Base-by-base conservation (phyloP, 2,329 filamentous ascomycete genomes). In the Alternaria sp. region DNA sequence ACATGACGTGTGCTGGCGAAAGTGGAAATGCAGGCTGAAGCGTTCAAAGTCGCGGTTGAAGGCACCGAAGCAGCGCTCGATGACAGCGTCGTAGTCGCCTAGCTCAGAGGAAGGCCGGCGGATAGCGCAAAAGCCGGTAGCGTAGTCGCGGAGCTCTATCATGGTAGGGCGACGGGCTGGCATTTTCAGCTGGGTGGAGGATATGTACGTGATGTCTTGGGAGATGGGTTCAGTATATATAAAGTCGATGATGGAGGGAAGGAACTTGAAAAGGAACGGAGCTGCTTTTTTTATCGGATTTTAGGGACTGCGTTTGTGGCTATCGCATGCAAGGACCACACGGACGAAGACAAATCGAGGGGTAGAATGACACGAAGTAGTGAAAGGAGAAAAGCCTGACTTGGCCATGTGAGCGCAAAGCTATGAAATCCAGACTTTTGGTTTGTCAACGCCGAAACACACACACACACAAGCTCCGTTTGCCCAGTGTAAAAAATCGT, bases 131-230 rank as follows among this genome's bases (percentile, higher is more conserved):
- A 44, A 4, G 10, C 24, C 14, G 21, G 17, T 23, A 14, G 13
- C 24, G 13, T 44, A 58, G 44, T 58, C 45, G n/a, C 56, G 51
- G 14, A 58, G 21, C 17, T 50, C 40, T 34, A 50, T 54, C 21
- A 36, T 51, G 6, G 40, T 53, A 17, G 17, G 4, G 3, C 3
- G 13, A 4, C 4, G 17, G 13, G 13, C 23, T n/a, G 21, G 36
- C 44, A 48, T 36, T 4, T 48, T 14, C 5, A 34, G 23, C 26
- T 7, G 21, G 13, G 21, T n/a, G 13, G 29, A 24, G 21, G n/a
- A n/a, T 48, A 48, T 36, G 23, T 23, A n/a, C 8, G 21, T 34
- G 2, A 3, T 8, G 11, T 5, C 1, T 26, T n/a, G 5, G 33
- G 11, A 4, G 5, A 2, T 14, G 7, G 1, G 0, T 7, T n/a